These are phyloP conservation scores for Gossypium schwendimanii DNA, from an alignment of 441 rosid species.

Conservation along the genomic window DNA sequence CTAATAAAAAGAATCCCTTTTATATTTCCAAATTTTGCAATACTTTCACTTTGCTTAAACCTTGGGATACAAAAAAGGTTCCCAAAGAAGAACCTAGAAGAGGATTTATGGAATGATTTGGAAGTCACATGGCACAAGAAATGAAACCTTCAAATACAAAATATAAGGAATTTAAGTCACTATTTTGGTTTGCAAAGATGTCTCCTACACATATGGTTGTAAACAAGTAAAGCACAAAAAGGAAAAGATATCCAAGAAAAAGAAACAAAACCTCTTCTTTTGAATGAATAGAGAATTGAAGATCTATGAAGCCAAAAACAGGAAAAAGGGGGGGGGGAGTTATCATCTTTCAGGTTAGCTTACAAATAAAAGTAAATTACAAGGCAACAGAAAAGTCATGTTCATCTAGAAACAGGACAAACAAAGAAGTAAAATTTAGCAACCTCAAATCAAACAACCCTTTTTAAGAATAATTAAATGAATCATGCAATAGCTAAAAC, in stretches of 20 bases:
- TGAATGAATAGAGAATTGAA: not conserved
- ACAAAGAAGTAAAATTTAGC: not conserved
- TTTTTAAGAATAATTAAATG: too few relatives aligned
- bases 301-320: not conserved
- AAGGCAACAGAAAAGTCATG: not conserved
- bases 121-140: not conserved
- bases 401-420: not conserved
- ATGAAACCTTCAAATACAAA: not conserved
- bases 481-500: not conserved
- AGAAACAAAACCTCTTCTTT: not conserved
- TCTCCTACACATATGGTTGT: not conserved
- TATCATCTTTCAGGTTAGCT: not conserved
- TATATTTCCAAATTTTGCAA: not conserved
- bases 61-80: not conserved
- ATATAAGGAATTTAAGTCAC: not conserved
- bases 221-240: not conserved
- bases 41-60: not conserved
- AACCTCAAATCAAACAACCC: constrained; percentile 1
- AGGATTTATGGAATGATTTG: not conserved
- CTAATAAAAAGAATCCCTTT: too few relatives aligned
- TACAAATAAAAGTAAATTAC: not conserved
- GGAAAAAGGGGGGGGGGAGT: not conserved
- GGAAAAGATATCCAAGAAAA: not conserved
- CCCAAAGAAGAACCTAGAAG: not conserved
- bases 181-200: not conserved